Evolutionary conservation across 345 rosid species (phyloP).

Genomic region (Nasturtium officinale): DNA sequence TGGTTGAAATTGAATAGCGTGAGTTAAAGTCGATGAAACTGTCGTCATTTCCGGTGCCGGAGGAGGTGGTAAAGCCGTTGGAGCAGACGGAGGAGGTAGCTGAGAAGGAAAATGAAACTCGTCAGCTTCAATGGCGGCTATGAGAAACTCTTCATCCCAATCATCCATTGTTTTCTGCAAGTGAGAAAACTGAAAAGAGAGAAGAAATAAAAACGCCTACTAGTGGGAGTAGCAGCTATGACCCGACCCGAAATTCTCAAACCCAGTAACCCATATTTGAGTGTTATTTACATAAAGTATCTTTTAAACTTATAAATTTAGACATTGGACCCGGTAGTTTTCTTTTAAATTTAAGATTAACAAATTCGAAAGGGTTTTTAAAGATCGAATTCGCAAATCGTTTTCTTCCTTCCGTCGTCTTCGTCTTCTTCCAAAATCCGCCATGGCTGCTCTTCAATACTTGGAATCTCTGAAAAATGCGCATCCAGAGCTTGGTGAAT

Average conservation of each 20-base stretch:
- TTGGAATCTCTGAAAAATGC: constrained; percentile 67
- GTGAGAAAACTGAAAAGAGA: not conserved
- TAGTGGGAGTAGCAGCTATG: not conserved
- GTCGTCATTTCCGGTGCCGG: constrained; percentile 27
- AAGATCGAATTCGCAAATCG: constrained; percentile 22
- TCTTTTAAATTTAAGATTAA: not conserved
- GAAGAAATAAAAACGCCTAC: constrained; percentile 7
- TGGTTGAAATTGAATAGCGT: constrained; percentile 19
- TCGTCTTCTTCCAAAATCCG: constrained; percentile 21
- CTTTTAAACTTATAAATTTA: not conserved
- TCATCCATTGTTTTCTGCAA: constrained; percentile 39
- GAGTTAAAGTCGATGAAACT: constrained; percentile 17
- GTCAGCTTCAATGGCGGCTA: constrained; percentile 49
- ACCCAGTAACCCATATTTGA: not conserved
- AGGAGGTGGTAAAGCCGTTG: constrained; percentile 14
- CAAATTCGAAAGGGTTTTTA: constrained; percentile 27
- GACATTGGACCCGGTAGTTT: constrained; percentile 13
- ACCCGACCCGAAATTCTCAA: constrained; percentile 12
- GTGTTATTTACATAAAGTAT: not conserved
- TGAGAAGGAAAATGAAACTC: constrained; percentile 47
- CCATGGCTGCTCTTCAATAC: constrained; percentile 93
- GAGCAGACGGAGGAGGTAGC: constrained; percentile 10
- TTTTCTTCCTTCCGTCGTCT: not conserved
- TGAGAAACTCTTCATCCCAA: constrained; percentile 66
- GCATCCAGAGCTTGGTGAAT: constrained; percentile 86